These are phyloP conservation scores for Friedmanniomyces endolithicus DNA, from an alignment of 495 filamentous ascomycete genomes.

Conservation along the genomic window DNA sequence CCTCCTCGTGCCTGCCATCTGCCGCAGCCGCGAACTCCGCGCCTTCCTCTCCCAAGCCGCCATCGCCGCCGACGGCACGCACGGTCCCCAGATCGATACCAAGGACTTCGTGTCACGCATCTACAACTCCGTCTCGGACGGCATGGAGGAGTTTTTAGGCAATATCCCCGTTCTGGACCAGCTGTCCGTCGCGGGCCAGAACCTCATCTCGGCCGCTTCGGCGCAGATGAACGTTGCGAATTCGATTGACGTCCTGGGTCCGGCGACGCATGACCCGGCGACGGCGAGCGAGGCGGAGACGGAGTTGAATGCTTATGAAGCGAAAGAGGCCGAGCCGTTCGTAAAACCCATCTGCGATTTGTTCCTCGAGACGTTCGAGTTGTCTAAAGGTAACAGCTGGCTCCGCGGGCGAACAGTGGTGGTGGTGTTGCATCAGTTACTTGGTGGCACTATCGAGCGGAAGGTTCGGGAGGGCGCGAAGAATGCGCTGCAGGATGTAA, in stretches of 20 bases:
- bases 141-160: slow-evolving; percentile 94
- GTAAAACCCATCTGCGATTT: slow-evolving; percentile 97
- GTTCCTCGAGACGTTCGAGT: slow-evolving; percentile 90
- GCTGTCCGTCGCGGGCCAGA: slow-evolving; percentile 82
- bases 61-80: slow-evolving; percentile 39
- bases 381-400: slow-evolving; percentile 89
- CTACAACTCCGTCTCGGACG: slow-evolving; percentile 91
- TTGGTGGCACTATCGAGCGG: slow-evolving; percentile 81
- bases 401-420: slow-evolving; percentile 90
- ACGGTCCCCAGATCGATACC: slow-evolving; percentile 44
- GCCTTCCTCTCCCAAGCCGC: slow-evolving; percentile 87
- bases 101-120: slow-evolving; percentile 88
- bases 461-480: slow-evolving; percentile 75
- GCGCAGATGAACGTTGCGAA: slow-evolving; percentile 51
- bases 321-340: slow-evolving; percentile 71
- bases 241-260: slow-evolving; percentile 29
- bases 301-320: slow-evolving; percentile 83
- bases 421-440: slow-evolving; percentile 58
- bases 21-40: slow-evolving; percentile 79
- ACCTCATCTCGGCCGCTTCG: slow-evolving; percentile 78
- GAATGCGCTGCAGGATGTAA: slow-evolving; percentile 59
- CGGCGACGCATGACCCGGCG: slow-evolving; percentile 46
- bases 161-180: slow-evolving; percentile 95
- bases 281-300: slow-evolving; percentile 83
- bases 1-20: slow-evolving; percentile 80